Conservation (phyloP, 148 eudicot genomes). For the Selenicereus undatus region DNA sequence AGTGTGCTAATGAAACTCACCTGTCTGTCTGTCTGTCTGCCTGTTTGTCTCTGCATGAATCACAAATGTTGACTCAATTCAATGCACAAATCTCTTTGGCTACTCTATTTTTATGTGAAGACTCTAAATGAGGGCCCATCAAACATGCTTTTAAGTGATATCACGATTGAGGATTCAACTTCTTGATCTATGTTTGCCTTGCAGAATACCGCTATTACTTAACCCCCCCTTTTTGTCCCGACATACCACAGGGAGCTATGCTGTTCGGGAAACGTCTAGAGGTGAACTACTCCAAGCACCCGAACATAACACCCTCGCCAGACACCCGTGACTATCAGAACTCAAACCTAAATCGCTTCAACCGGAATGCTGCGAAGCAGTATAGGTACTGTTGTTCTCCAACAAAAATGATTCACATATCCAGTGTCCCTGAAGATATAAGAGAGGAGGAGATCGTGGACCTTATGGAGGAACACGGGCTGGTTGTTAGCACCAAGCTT, state of each 20-base stretch:
- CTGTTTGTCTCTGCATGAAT: background rate
- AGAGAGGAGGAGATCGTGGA: conserved; percentile 74
- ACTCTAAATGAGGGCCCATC: background rate
- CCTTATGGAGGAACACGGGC: conserved; percentile 84
- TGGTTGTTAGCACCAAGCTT: conserved; percentile 58
- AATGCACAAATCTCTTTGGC: background rate
- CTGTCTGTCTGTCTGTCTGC: background rate
- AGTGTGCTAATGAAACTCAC: background rate
- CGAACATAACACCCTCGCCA: conserved; percentile 74
- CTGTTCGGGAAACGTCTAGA: conserved; percentile 87
- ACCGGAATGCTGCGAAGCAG: conserved; percentile 84
- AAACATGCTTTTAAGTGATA: background rate
- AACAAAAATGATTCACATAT: conserved; percentile 88
- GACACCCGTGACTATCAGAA: conserved; percentile 85
- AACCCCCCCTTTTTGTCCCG: background rate
- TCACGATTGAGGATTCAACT: too few relatives aligned
- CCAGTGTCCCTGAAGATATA: conserved; percentile 76
- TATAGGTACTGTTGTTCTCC: conserved; percentile 98
- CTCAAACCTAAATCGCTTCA: conserved; percentile 93
- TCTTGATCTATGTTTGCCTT: too few relatives aligned
- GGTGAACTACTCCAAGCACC: conserved; percentile 84
- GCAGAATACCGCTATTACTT: background rate
- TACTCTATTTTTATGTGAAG: background rate
- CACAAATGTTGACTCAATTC: too few relatives aligned
- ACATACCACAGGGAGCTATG: conserved; percentile 67